Percentiles rank a stretch among this genome's conserved stretches.
phyloP scores from a whole-genome alignment of 306 rosid species.

The Cyamopsis tetragonoloba region DNA sequence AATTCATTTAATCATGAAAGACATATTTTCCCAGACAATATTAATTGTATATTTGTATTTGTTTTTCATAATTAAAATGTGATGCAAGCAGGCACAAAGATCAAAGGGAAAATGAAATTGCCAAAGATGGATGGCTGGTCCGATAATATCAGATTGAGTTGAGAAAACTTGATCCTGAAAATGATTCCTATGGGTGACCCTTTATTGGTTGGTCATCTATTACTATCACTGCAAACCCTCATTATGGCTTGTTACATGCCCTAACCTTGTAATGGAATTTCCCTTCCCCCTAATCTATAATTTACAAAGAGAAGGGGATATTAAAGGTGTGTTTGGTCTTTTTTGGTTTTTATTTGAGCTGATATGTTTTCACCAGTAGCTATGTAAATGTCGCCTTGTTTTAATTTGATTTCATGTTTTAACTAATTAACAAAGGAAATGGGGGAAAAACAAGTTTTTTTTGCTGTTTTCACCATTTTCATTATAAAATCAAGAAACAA shows the following conservation, averaged over 20 bases:
- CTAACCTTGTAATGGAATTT: constrained; percentile 1
- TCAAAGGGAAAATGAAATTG: not conserved
- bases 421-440: not conserved
- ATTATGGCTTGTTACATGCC: not conserved
- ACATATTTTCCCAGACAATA: constrained; percentile 10
- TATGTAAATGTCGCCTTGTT: not conserved
- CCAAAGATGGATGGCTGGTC: not conserved
- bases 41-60: not conserved
- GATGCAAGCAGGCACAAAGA: not conserved
- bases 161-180: not conserved
- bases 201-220: not conserved
- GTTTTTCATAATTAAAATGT: constrained; percentile 22
- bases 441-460: not conserved
- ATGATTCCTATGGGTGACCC: not conserved
- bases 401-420: not conserved
- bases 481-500: not conserved
- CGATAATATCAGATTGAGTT: not conserved
- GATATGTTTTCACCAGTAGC: not conserved
- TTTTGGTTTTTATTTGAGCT: not conserved
- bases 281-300: constrained; percentile 5
- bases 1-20: constrained; percentile 10
- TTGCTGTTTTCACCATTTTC: not conserved
- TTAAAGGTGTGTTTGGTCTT: not conserved
- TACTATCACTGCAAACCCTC: not conserved
- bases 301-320: not conserved